These are phyloP conservation scores for Hypoxylon sp. DNA, from an alignment of 2,329 filamentous ascomycete species.

Conservation along the genomic window DNA sequence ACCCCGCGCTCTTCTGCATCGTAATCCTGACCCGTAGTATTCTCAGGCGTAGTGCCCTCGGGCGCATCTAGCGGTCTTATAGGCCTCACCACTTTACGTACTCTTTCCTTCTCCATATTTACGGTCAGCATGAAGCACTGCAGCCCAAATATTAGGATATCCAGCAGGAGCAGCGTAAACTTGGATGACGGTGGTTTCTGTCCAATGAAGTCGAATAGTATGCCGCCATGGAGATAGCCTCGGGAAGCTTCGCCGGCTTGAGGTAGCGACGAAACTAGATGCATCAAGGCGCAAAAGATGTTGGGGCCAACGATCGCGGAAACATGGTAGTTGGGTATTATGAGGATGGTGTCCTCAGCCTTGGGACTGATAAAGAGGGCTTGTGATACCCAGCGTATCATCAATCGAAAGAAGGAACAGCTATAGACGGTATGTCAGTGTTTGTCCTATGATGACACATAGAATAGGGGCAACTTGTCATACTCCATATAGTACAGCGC, in stretches of 20 bases:
- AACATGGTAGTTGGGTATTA: conserved; percentile 71
- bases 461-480: conserved; percentile 46
- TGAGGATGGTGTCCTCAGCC: conserved; percentile 68
- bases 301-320: conserved; percentile 72
- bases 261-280: conserved; percentile 69
- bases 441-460: background rate
- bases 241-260: conserved; percentile 72
- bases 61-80: conserved; percentile 48
- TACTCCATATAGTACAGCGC: conserved; percentile 81
- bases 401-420: conserved; percentile 75
- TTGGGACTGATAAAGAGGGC: conserved; percentile 76
- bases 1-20: conserved; percentile 72
- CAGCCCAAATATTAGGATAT: conserved; percentile 68
- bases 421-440: conserved; percentile 56
- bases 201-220: conserved; percentile 78
- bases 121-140: conserved; percentile 77
- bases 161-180: conserved; percentile 69
- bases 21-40: conserved; percentile 61
- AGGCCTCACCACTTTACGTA: conserved; percentile 65
- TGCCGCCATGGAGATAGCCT: conserved; percentile 77
- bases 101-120: conserved; percentile 71
- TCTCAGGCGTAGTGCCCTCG: conserved; percentile 45
- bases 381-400: conserved; percentile 72
- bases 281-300: conserved; percentile 72
- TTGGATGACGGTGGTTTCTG: conserved; percentile 74